phyloP scores from a whole-genome alignment of 164 flowering plant genomes.

The grape (Vitis vinifera) region DNA sequence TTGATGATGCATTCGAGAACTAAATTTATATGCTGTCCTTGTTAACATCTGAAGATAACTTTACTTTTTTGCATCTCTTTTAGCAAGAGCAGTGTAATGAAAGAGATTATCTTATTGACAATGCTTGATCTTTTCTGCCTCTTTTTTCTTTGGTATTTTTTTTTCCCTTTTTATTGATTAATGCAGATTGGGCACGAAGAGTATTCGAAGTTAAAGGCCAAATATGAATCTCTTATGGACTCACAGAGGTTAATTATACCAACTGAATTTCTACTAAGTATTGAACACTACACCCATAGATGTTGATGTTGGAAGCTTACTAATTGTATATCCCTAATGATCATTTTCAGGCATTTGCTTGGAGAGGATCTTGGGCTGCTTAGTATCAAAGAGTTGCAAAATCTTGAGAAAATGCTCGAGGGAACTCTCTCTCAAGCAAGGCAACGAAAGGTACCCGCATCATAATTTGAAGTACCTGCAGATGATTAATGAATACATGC shows the following conservation, averaged over 20 bases:
- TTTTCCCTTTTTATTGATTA: background rate
- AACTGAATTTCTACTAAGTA: too few relatives aligned
- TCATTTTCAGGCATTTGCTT: constrained; percentile 64
- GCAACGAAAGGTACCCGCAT: constrained; percentile 70
- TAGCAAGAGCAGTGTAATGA: too few relatives aligned
- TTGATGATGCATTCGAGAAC: too few relatives aligned
- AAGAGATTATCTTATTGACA: too few relatives aligned
- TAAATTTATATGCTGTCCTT: too few relatives aligned
- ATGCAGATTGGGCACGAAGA: constrained; percentile 83
- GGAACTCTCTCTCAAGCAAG: constrained; percentile 74
- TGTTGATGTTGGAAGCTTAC: too few relatives aligned
- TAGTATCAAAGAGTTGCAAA: constrained; percentile 75
- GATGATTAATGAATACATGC: background rate
- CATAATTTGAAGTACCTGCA: background rate
- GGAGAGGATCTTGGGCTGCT: constrained; percentile 95
- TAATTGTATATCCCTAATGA: background rate
- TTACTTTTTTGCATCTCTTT: too few relatives aligned
- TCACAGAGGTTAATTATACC: constrained; percentile 61
- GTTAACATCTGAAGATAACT: too few relatives aligned
- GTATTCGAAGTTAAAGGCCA: constrained; percentile 66
- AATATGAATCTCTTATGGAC: constrained; percentile 72
- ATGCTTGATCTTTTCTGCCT: background rate
- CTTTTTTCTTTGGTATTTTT: background rate
- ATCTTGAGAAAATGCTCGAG: constrained; percentile 91
- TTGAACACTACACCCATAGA: too few relatives aligned